Evolutionary conservation across 1,139 yeast species (phyloP).

Genomic region (Protomyces inundatus): DNA sequence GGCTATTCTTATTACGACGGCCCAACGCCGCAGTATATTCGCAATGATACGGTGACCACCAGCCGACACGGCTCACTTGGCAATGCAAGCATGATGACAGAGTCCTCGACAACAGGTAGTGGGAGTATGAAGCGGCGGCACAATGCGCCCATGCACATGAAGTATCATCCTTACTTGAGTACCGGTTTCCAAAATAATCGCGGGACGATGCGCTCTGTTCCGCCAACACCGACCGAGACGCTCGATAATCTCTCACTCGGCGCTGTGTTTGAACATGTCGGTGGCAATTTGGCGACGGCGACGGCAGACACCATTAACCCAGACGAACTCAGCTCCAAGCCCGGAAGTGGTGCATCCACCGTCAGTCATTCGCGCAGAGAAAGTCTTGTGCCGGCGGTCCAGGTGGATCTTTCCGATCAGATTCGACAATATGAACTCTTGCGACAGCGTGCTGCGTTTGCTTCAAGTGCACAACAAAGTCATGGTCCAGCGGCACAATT

Average conservation of each 20-base stretch:
- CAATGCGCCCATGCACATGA: neutral
- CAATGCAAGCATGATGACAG: neutral
- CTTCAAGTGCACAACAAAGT: neutral
- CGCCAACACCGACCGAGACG: neutral
- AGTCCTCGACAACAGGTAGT: neutral
- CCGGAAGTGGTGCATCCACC: neutral
- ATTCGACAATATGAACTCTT: neutral
- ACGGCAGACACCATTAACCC: neutral
- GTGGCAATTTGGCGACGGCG: neutral
- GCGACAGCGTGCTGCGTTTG: neutral
- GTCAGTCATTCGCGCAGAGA: neutral
- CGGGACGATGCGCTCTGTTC: neutral
- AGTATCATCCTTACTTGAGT: neutral
- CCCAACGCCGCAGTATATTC: conserved; percentile 12
- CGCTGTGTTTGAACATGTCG: neutral
- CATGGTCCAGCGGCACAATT: neutral
- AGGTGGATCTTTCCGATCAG: neutral
- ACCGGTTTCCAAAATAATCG: neutral
- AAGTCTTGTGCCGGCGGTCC: neutral
- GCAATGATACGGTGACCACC: conserved; percentile 4
- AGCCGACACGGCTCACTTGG: neutral
- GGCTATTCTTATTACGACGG: conserved; percentile 22
- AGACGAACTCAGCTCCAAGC: neutral
- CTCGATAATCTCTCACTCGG: neutral
- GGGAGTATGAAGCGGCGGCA: neutral